These are phyloP conservation scores for Colletotrichum godetiae DNA, from an alignment of 2,329 filamentous ascomycete species.

Conservation along the genomic window DNA sequence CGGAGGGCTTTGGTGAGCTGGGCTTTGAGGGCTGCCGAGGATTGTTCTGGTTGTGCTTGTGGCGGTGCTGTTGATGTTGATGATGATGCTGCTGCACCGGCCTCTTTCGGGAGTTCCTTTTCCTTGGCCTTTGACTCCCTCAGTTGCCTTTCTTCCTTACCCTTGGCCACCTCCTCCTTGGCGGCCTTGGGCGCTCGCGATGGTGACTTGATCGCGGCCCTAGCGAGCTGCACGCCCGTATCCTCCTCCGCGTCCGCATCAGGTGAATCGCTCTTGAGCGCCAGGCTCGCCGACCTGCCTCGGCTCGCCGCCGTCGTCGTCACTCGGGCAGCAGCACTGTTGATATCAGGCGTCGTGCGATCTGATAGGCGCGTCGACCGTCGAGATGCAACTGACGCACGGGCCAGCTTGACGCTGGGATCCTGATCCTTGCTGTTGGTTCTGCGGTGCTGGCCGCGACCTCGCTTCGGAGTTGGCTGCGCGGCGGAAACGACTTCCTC, in stretches of 20 bases:
- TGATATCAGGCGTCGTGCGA: slow-evolving; percentile 33
- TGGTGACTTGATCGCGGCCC: slow-evolving; percentile 44
- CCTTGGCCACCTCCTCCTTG: neutral
- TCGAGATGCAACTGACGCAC: slow-evolving; percentile 35
- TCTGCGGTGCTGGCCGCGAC: slow-evolving; percentile 28
- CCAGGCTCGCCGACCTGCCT: slow-evolving; percentile 42
- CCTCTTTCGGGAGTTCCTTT: neutral
- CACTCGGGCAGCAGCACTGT: slow-evolving; percentile 27
- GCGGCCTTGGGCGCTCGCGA: slow-evolving; percentile 31
- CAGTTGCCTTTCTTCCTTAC: neutral
- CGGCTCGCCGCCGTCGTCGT: slow-evolving; percentile 37
- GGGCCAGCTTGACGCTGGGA: slow-evolving; percentile 34
- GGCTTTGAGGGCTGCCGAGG: slow-evolving; percentile 49
- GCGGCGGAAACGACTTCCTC: slow-evolving; percentile 14
- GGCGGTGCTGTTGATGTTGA: too few relatives aligned
- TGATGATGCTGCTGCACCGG: neutral
- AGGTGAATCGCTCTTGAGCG: slow-evolving; percentile 38
- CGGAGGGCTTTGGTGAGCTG: slow-evolving; percentile 60
- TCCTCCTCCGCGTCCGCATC: slow-evolving; percentile 39
- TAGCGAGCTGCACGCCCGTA: slow-evolving; percentile 44
- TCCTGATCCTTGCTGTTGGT: slow-evolving; percentile 29
- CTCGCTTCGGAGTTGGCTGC: slow-evolving; percentile 29
- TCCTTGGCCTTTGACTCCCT: neutral
- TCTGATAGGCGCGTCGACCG: slow-evolving; percentile 35
- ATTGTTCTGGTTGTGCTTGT: neutral